Percentiles rank a stretch among this genome's conserved stretches.
Conservation (phyloP, 208 protist genomes). For the Naegleria gruberi region DNA sequence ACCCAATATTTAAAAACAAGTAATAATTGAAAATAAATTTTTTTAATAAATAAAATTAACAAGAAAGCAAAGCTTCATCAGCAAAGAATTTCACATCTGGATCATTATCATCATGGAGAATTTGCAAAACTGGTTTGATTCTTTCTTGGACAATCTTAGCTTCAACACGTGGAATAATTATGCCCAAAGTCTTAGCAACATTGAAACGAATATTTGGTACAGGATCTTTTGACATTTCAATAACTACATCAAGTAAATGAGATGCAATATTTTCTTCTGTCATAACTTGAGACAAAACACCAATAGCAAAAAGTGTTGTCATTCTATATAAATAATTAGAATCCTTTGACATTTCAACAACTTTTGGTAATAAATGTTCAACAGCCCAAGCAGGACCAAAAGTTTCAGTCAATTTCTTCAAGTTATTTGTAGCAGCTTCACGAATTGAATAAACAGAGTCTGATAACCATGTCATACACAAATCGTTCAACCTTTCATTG, state of each 20-base stretch:
- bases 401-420: constrained; percentile 56
- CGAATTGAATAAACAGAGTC: constrained; percentile 71
- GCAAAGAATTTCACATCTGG: constrained; percentile 67
- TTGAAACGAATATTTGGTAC: constrained; percentile 78
- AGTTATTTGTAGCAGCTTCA: constrained; percentile 61
- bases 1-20: no score
- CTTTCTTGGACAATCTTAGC: constrained; percentile 28
- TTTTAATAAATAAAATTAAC: constrained; percentile 3
- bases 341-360: constrained; percentile 49
- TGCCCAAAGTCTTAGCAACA: constrained; percentile 56
- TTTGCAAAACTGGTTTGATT: constrained; percentile 47
- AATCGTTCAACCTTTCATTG: constrained; percentile 60
- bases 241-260: constrained; percentile 50
- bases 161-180: neutral
- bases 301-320: constrained; percentile 64
- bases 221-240: constrained; percentile 49
- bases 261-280: constrained; percentile 37
- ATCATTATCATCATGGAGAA: constrained; percentile 51
- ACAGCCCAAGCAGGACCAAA: constrained; percentile 71
- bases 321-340: constrained; percentile 74
- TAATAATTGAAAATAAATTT: no score
- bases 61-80: constrained; percentile 36
- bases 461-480: constrained; percentile 68
- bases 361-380: constrained; percentile 58
- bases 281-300: constrained; percentile 33